Conservation (phyloP, 2,329 filamentous ascomycete species). For the Colletotrichum limetticola region DNA sequence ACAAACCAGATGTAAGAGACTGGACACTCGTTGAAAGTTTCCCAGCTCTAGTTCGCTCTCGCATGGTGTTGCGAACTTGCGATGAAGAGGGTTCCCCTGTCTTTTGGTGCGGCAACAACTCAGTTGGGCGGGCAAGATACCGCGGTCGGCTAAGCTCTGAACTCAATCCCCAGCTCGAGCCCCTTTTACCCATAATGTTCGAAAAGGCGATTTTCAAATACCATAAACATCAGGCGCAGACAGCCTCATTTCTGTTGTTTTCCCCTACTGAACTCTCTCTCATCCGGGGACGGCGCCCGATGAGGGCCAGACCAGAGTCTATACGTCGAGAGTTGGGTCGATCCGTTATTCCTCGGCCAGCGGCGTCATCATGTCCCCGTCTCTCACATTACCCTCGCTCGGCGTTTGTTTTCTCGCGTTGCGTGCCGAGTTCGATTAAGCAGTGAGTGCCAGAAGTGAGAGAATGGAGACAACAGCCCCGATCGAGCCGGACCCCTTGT, state of each 20-base stretch:
- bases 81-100: background rate
- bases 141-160: background rate
- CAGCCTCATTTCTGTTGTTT: background rate
- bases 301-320: background rate
- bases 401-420: background rate
- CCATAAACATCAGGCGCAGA: background rate
- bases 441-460: conserved; percentile 10
- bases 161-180: background rate
- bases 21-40: no score
- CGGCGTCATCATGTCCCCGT: no score
- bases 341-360: background rate
- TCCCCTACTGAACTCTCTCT: background rate
- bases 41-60: no score
- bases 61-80: background rate
- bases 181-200: background rate
- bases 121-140: background rate
- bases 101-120: background rate
- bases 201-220: background rate
- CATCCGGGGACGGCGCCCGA: background rate
- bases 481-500: background rate
- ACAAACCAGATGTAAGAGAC: no score
- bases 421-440: background rate
- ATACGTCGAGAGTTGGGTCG: background rate
- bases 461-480: background rate
- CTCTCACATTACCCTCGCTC: background rate